These are phyloP conservation scores for Akanthomyces uredinophilus DNA, from an alignment of 2,329 filamentous ascomycete species.

Conservation along the genomic window DNA sequence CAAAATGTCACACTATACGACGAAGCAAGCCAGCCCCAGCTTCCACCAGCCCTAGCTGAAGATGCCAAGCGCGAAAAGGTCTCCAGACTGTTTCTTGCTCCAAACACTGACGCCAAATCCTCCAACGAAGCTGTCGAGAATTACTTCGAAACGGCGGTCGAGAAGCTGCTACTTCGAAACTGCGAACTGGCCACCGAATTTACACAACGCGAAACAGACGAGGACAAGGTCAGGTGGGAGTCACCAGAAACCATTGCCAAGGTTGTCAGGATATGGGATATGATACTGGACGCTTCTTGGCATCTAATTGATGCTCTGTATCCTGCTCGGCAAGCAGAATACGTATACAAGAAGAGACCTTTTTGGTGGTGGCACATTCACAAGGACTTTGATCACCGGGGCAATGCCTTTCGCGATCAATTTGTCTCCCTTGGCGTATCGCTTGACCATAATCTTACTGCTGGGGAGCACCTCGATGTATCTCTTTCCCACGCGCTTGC, in stretches of 20 bases:
- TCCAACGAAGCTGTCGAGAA: conserved; percentile 25
- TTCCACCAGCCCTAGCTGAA: conserved; percentile 28
- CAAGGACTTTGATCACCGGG: conserved; percentile 29
- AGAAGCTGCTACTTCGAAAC: conserved; percentile 18
- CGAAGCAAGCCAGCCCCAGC: conserved; percentile 20
- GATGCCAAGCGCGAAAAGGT: conserved; percentile 28
- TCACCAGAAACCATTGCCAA: conserved; percentile 18
- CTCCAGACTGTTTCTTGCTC: conserved; percentile 26
- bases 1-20: conserved; percentile 9
- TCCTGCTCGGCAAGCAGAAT: conserved; percentile 29
- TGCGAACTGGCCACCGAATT: conserved; percentile 19
- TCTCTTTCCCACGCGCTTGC: conserved; percentile 31
- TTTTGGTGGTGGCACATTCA: conserved; percentile 39
- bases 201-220: conserved; percentile 8
- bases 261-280: conserved; percentile 26
- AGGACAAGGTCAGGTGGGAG: conserved; percentile 13
- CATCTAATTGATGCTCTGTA: conserved; percentile 31
- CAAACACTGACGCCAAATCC: conserved; percentile 20
- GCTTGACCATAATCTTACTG: conserved; percentile 25
- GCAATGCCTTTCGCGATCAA: conserved; percentile 26
- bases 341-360: conserved; percentile 30
- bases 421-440: conserved; percentile 23
- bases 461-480: conserved; percentile 28
- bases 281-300: conserved; percentile 34
- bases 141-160: conserved; percentile 29